A percentile compares a stretch with the other conserved stretches of the same genome.
phyloP scores from a whole-genome alignment of 73 alveolate genomes.

The Diophrys sp. region DNA sequence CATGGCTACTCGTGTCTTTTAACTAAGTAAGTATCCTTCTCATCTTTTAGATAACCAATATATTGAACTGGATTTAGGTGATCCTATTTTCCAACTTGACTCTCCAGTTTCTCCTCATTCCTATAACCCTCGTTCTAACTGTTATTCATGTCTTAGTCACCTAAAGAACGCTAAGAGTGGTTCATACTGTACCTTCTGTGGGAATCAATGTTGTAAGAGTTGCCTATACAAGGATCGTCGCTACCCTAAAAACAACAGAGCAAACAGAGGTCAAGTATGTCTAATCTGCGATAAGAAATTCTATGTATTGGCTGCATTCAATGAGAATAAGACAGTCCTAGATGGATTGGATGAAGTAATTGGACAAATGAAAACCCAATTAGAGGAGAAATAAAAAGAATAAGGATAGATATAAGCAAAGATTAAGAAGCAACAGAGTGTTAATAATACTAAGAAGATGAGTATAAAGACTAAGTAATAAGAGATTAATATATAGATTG shows the following conservation, averaged over 20 bases:
- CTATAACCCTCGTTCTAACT: background rate
- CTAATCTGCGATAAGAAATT: background rate
- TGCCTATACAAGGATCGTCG: background rate
- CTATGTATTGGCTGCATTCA: background rate
- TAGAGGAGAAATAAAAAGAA: background rate
- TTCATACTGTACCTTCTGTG: background rate
- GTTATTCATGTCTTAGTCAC: background rate
- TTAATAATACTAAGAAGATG: too few relatives aligned
- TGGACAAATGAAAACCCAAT: background rate
- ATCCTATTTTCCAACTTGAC: background rate
- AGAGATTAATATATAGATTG: too few relatives aligned
- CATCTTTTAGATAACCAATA: background rate
- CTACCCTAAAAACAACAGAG: too few relatives aligned
- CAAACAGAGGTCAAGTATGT: background rate
- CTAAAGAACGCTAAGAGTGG: background rate
- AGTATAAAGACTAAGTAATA: too few relatives aligned
- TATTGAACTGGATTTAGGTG: background rate
- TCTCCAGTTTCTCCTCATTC: background rate
- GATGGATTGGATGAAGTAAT: background rate
- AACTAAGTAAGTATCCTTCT: background rate
- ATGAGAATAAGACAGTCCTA: background rate
- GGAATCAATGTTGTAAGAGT: background rate
- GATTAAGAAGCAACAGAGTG: too few relatives aligned
- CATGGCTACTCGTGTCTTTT: background rate
- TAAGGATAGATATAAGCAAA: background rate